phyloP scores from a whole-genome alignment of 83 land plant species.

The Picea abies region DNA sequence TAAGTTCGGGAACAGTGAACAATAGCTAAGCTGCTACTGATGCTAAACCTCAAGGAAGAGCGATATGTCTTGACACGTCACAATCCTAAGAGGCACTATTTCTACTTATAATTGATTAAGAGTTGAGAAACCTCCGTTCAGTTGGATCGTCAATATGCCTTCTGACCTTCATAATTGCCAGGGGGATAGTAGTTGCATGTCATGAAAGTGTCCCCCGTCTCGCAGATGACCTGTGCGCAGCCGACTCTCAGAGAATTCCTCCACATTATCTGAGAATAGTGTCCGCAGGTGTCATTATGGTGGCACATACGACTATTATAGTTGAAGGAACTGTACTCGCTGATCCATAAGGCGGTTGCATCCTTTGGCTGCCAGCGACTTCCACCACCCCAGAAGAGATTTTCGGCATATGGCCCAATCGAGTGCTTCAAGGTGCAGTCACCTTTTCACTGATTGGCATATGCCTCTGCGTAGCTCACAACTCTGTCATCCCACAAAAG shows the following conservation, averaged over 20 bases:
- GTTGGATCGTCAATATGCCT: too few relatives aligned
- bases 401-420: slow-evolving; percentile 32
- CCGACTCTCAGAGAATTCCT: slow-evolving; percentile 22
- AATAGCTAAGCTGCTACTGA: too few relatives aligned
- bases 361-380: slow-evolving; percentile 19
- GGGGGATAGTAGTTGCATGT: too few relatives aligned
- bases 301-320: slow-evolving; percentile 15
- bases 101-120: too few relatives aligned
- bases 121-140: too few relatives aligned
- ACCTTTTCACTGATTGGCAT: slow-evolving; percentile 20
- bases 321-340: slow-evolving; percentile 17
- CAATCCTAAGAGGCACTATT: too few relatives aligned
- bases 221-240: slow-evolving; percentile 34
- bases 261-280: slow-evolving; percentile 57
- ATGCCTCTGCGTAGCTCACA: slow-evolving; percentile 21
- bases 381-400: slow-evolving; percentile 34
- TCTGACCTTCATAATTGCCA: too few relatives aligned
- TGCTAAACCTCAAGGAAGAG: too few relatives aligned
- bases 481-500: slow-evolving; percentile 15
- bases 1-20: too few relatives aligned
- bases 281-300: slow-evolving; percentile 26
- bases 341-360: slow-evolving; percentile 18
- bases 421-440: slow-evolving; percentile 27
- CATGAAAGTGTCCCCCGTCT: too few relatives aligned
- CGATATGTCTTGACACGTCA: too few relatives aligned